phyloP scores from a whole-genome alignment of 1,139 yeast species.

The Pichia sp. region DNA sequence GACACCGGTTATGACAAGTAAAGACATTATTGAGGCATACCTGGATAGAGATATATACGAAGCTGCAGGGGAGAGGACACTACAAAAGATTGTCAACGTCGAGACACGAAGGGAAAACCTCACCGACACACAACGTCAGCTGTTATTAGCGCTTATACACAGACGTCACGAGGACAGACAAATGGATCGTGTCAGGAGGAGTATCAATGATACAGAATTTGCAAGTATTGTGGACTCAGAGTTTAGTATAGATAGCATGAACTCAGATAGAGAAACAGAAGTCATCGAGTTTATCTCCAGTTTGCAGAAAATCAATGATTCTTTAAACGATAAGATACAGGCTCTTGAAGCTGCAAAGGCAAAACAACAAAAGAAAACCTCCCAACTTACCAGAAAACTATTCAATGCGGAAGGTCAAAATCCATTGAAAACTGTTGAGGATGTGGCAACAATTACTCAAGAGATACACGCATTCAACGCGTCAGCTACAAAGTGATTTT shows the following conservation, averaged over 20 bases:
- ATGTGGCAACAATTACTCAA: neutral
- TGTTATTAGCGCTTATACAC: constrained; percentile 4
- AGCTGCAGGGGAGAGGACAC: constrained; percentile 5
- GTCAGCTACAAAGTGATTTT: neutral
- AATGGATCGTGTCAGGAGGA: constrained; percentile 5
- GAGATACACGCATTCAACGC: constrained; percentile 1
- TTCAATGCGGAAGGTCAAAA: too few species aligned
- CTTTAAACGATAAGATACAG: neutral
- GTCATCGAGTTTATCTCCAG: constrained; percentile 1
- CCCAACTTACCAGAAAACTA: too few species aligned
- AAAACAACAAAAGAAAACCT: too few species aligned
- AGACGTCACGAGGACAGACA: constrained; percentile 4
- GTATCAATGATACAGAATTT: constrained; percentile 1
- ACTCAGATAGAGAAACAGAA: neutral
- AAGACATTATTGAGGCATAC: constrained; percentile 7
- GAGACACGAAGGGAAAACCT: constrained; percentile 1
- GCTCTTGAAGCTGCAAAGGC: too few species aligned
- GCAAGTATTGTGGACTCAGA: constrained; percentile 1
- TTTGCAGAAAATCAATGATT: constrained; percentile 3
- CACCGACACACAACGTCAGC: constrained; percentile 3
- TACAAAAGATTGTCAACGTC: constrained; percentile 1
- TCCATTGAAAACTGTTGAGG: neutral
- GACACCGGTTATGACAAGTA: constrained; percentile 8
- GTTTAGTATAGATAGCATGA: neutral
- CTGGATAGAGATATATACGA: constrained; percentile 9